Base-by-base conservation (phyloP, 2,329 filamentous ascomycete genomes). In the Colletotrichum sp. region DNA sequence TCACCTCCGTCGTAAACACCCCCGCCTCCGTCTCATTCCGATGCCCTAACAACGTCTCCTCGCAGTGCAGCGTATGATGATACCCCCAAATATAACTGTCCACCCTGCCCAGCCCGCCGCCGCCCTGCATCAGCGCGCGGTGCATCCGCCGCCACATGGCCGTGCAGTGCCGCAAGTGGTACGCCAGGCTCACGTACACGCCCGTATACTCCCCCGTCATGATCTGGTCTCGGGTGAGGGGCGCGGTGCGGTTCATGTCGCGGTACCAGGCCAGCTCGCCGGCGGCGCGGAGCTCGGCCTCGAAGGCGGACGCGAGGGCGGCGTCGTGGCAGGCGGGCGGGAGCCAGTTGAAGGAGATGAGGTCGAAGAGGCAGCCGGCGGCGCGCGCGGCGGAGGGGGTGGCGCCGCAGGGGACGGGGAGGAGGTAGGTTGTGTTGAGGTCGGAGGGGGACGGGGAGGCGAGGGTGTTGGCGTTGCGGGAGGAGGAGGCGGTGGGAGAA, bases 311-410 rank as follows among this genome's bases (percentile, higher is more conserved):
- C 0, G 71, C 74, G 69, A 76, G 74, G n/a, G 43, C 39, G 9
- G n/a, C 70, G 24, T 76, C 71, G 64, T 74, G 71, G 71, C 74
- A 76, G 16, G 43, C 16, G 4, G 71, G 71, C 6, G 74, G 74
- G n/a, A 76, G 74, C 74, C 74, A 74, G 74, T 74, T 76, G 64
- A 69, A 76, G 71, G 55, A 64, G 39, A 69, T 48, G 12, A 76
- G 71, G 43, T 76, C 71, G 59, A 76, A 76, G 57, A 57, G 10
- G 43, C 74, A 76, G 30, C 74, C 74, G n/a, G 70, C 55, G 6
- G 64, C 32, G 70, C 74, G 74, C 4, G 74, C 74, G 21, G 73
- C 61, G 57, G 70, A 26, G 12, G 73, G 73, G 7, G 63, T 73
- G 10, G 34, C 4, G 14, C 74, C 74, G 64, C 74, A 76, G 64